Evolutionary conservation across 805 yeast species (phyloP), one percentile per base, ranked within the genome.

Genomic region (Suhomyces prunicola): DNA sequence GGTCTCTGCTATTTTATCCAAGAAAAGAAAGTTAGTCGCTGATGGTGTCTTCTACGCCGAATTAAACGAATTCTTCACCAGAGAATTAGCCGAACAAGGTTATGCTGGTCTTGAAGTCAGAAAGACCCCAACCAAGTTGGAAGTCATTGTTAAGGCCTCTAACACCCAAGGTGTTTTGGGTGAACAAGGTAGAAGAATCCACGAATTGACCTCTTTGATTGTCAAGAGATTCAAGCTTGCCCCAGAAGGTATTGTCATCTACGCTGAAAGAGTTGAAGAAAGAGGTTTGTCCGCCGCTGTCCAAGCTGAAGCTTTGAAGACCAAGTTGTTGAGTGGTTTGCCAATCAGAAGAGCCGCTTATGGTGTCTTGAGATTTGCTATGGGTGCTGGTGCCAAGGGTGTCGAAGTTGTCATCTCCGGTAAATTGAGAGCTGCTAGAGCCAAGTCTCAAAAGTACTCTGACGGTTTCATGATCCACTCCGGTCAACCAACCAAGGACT

Each of bases 381-480:
- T 94, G 97, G 97, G 92, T 81, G 90, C 97, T 64, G 99, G 99
- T 82, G 99, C 99, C 77, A 94, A 94, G 90, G 99, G 99, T 92
- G 97, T 96, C 75, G 99, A 94, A 86, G 99, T 94, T 79, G 98
- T 94, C 71, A 89, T 94, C 75, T 91, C 97, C 69, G 99, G 99
- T 87, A 94, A 94, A 84, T 88, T 96, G 79, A 90, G 97, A 85
- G 99, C 97, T 81, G 99, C 98, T 73, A 91, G 99, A 86, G 99
- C 99, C 73, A 94, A 94, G 89, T 87, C 97, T 73, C 96, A 94
- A 96, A 94, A 94, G 84, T 94, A 93, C 87, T 88, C 94, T 77
- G 98, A 93, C 78, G 99, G 99, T 86, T 94, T 94, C 97, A 90
- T 94, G 94, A 94, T 94, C 86, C 99, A 94, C 94, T 91, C 97